Percentiles rank a stretch among this genome's conserved stretches.
phyloP scores from a whole-genome alignment of 2,329 filamentous ascomycete species.

The Colletotrichum tofieldiae region DNA sequence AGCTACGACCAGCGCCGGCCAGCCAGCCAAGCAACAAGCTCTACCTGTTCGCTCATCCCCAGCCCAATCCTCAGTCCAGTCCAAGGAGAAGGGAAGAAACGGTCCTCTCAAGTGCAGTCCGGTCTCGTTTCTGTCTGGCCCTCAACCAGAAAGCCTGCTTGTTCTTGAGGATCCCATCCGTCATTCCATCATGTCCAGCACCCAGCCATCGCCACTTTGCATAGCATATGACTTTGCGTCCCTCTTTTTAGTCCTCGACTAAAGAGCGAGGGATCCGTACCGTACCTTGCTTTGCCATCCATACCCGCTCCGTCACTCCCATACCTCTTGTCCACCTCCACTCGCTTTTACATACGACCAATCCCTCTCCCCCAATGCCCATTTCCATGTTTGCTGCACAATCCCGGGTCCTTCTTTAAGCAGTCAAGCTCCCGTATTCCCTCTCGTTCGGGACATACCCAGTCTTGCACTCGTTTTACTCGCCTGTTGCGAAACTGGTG shows the following conservation, averaged over 20 bases:
- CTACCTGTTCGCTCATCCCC: conserved; percentile 1
- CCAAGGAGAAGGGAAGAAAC: neutral
- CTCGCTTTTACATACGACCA: conserved; percentile 29
- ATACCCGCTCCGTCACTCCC: conserved; percentile 10
- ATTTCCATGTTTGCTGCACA: conserved; percentile 38
- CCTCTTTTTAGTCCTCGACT: conserved; percentile 31
- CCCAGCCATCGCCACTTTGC: conserved; percentile 36
- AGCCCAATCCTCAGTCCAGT: conserved; percentile 3
- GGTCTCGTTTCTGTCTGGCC: neutral
- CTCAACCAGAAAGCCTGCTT: conserved; percentile 26
- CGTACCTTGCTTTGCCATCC: conserved; percentile 16
- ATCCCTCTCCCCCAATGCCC: conserved; percentile 19
- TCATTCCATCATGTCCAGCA: conserved; percentile 35
- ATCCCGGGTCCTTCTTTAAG: conserved; percentile 38
- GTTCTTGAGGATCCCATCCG: conserved; percentile 6
- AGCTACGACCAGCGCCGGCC: conserved; percentile 4
- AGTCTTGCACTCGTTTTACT: conserved; percentile 24
- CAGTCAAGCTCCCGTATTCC: conserved; percentile 34
- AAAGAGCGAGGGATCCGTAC: conserved; percentile 1
- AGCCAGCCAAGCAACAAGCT: conserved; percentile 34
- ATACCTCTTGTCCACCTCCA: conserved; percentile 14
- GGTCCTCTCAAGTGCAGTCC: neutral
- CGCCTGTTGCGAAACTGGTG: conserved; percentile 30
- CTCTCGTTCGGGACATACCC: conserved; percentile 22
- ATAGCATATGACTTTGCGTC: conserved; percentile 35